phyloP scores from a whole-genome alignment of 345 rosid genomes.

The Citrus glauca region DNA sequence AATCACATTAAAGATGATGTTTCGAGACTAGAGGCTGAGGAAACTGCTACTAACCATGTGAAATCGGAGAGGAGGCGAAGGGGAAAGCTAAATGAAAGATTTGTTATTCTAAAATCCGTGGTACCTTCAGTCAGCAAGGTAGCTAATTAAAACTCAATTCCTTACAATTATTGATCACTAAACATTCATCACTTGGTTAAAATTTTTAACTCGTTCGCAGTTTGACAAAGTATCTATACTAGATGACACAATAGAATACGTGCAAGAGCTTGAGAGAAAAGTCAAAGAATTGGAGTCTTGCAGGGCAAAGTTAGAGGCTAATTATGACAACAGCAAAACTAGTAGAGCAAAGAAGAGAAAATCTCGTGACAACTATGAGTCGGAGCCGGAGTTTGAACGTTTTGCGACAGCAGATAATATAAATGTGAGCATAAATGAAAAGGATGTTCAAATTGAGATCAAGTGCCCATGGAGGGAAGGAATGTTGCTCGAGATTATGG shows the following conservation, averaged over 20 bases:
- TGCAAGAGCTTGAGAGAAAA: slow-evolving; percentile 63
- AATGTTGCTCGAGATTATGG: slow-evolving; percentile 71
- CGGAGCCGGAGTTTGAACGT: slow-evolving; percentile 35
- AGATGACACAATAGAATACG: slow-evolving; percentile 72
- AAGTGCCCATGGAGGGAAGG: slow-evolving; percentile 85
- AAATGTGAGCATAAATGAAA: slow-evolving; percentile 38
- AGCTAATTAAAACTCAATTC: slow-evolving; percentile 15
- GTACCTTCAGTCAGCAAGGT: slow-evolving; percentile 77
- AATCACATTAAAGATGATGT: slow-evolving; percentile 27
- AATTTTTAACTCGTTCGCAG: slow-evolving; percentile 35
- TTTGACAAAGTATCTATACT: slow-evolving; percentile 66
- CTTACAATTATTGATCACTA: background rate
- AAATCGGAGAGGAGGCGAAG: slow-evolving; percentile 46
- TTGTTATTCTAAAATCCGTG: slow-evolving; percentile 58
- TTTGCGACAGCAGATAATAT: slow-evolving; percentile 28
- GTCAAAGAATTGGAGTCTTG: slow-evolving; percentile 63
- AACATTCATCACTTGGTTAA: background rate
- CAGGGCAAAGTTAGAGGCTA: slow-evolving; percentile 35
- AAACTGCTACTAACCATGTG: slow-evolving; percentile 32
- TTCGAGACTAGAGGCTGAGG: slow-evolving; percentile 49
- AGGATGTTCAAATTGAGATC: slow-evolving; percentile 61
- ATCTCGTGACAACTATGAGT: slow-evolving; percentile 31
- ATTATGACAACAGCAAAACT: slow-evolving; percentile 34
- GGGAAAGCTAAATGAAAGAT: slow-evolving; percentile 51
- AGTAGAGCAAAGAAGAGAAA: slow-evolving; percentile 51